Evolutionary conservation across 2,329 filamentous ascomycete genomes (phyloP).

Genomic region (Colletotrichum sp.): DNA sequence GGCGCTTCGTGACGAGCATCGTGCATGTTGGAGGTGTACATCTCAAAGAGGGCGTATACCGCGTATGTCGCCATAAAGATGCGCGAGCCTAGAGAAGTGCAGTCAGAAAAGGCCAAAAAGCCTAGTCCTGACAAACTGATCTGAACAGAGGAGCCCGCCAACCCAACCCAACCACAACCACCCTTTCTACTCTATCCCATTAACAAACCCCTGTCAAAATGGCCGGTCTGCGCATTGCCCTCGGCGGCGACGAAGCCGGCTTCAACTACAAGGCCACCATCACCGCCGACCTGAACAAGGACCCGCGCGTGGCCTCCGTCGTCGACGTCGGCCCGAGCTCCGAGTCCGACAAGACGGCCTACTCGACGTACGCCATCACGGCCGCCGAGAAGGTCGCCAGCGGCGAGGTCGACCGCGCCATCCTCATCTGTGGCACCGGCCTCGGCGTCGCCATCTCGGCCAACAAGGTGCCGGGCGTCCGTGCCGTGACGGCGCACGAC

Average conservation of each 20-base stretch:
- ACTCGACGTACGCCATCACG: conserved; percentile 77
- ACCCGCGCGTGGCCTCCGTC: conserved; percentile 70
- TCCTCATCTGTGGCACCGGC: conserved; percentile 86
- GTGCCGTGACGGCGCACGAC: conserved; percentile 87
- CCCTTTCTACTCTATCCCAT: background rate
- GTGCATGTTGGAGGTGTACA: background rate
- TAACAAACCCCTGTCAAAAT: background rate
- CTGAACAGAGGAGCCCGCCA: background rate
- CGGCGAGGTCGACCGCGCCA: conserved; percentile 75
- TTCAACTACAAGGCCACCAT: conserved; percentile 79
- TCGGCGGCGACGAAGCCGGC: conserved; percentile 63
- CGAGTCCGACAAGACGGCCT: conserved; percentile 76
- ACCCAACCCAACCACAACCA: background rate
- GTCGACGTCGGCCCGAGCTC: conserved; percentile 76
- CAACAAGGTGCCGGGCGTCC: conserved; percentile 84
- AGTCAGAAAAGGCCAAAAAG: background rate
- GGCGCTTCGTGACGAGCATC: background rate
- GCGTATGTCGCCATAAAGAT: background rate
- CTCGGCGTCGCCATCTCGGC: conserved; percentile 85
- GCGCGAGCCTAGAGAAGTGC: background rate
- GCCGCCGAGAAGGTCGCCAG: conserved; percentile 68
- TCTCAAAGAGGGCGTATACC: background rate
- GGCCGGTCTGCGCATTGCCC: conserved; percentile 12
- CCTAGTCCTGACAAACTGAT: background rate
- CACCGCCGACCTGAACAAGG: conserved; percentile 71